These are phyloP conservation scores for Perkinsus marinus DNA, from an alignment of 169 alveolate genomes.

Conservation along the genomic window DNA sequence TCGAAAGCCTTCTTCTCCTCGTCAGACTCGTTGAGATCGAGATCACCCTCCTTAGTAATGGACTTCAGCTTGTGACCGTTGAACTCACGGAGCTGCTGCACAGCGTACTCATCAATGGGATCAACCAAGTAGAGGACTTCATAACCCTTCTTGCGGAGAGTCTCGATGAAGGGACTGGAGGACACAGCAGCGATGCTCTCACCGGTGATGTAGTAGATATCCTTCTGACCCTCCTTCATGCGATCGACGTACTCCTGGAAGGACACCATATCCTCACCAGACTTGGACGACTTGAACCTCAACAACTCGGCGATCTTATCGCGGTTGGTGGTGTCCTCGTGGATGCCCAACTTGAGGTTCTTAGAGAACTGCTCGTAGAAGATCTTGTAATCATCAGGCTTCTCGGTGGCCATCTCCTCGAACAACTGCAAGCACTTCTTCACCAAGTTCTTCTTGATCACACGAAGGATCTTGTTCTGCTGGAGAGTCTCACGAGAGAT, in stretches of 20 bases:
- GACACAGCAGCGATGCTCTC: constrained; percentile 90
- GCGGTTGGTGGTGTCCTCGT: constrained; percentile 94
- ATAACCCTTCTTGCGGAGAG: constrained; percentile 82
- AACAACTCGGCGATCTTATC: constrained; percentile 88
- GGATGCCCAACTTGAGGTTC: constrained; percentile 97
- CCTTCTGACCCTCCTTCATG: constrained; percentile 98
- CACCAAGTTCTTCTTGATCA: constrained; percentile 90
- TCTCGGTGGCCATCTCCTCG: constrained; percentile 92
- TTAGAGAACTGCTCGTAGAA: constrained; percentile 98
- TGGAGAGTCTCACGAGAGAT: constrained; percentile 95
- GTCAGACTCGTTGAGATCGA: constrained; percentile 84
- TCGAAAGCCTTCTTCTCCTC: constrained; percentile 94
- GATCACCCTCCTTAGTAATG: constrained; percentile 94
- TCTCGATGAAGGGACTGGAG: constrained; percentile 95
- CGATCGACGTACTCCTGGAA: constrained; percentile 93
- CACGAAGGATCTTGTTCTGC: constrained; percentile 96
- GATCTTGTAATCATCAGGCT: constrained; percentile 92
- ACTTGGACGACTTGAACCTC: constrained; percentile 92
- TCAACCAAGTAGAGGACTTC: constrained; percentile 97
- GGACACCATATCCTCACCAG: constrained; percentile 93
- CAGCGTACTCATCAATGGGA: constrained; percentile 98
- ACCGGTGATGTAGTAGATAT: constrained; percentile 97
- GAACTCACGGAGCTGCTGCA: constrained; percentile 84
- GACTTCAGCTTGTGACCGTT: constrained; percentile 94
- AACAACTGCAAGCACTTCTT: constrained; percentile 97